Base-by-base conservation (phyloP, 805 yeast genomes). In the Lipomyces kockii region DNA sequence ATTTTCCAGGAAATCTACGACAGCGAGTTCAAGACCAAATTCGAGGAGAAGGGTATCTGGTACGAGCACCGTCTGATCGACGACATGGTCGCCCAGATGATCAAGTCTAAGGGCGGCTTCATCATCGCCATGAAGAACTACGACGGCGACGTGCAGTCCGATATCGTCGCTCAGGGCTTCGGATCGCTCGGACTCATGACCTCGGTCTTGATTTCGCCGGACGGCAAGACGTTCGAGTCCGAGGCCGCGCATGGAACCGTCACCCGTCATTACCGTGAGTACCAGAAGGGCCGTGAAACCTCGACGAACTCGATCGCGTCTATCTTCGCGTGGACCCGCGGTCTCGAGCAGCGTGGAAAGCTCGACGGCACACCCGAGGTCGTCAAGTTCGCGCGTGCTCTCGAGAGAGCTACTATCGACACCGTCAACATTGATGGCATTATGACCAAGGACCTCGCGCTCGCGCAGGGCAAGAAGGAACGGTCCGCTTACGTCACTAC, bases 191-290 rank as follows among this genome's bases (percentile, higher is more conserved):
- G 98, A 55, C 85, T 94, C 74, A 94, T 94, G 98, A 92, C 98
- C 39, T 94, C 98, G 2, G 97, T 92, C n/a, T 85, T 94, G 74
- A 87, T 92, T 77, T 88, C 98, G n/a, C 96, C 98, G 61, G 98
- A 94, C 80, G 98, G 98, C 32, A 91, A 90, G 83, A 89, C 97
- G 14, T 93, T 91, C 79, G 98, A 94, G 83, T 83, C 92, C 64
- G 98, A 94, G 83, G 98, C 98, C 67, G 98, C 98, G n/a, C 98
- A 94, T 79, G 98, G 98, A 65, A 94, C 98, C 14, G 98, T 94
- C 74, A 94, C 98, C 58, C 90, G 98, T 83, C 98, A 94, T 80
- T 94, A 85, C 83, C 90, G 98, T 83, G 95, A 89, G 81, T 92
- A 91, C 81, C 98, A 94, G 82, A 91, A 90, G 81, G 98, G 98